These are phyloP conservation scores for Pascua guehoae DNA, from an alignment of 1,284 basidiomycete species.

Conservation along the genomic window DNA sequence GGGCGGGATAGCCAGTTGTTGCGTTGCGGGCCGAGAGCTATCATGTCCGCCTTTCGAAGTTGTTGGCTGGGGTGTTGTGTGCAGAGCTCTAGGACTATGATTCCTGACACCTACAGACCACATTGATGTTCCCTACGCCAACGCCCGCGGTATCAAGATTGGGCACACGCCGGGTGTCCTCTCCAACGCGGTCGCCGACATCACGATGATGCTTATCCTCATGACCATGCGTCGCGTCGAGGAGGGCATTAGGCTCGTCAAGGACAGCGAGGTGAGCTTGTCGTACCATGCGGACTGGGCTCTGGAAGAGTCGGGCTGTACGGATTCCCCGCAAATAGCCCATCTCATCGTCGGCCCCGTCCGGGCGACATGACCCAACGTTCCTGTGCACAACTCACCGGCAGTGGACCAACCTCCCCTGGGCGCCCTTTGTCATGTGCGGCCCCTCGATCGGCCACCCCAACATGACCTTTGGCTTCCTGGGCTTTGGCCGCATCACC, in stretches of 20 bases:
- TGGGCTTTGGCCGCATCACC: constrained; percentile 90
- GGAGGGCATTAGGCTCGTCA: constrained; percentile 62
- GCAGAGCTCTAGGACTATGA: not conserved
- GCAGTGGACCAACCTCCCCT: constrained; percentile 63
- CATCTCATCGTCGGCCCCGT: not conserved
- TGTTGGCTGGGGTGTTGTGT: not conserved
- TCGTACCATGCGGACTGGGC: not conserved
- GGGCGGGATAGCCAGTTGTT: not conserved
- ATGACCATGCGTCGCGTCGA: constrained; percentile 81
- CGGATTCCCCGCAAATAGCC: no score
- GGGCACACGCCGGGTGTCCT: constrained; percentile 91
- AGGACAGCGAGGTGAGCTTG: constrained; percentile 58
- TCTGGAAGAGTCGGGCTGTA: not conserved
- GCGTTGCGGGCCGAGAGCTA: not conserved
- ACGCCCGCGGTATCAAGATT: constrained; percentile 65
- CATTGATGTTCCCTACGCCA: constrained; percentile 63
- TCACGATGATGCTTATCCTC: constrained; percentile 79
- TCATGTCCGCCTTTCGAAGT: not conserved
- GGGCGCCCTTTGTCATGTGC: constrained; percentile 64
- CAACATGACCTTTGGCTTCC: constrained; percentile 69
- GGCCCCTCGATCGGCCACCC: constrained; percentile 53
- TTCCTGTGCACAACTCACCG: not conserved
- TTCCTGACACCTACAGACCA: constrained; percentile 58
- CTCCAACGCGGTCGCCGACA: constrained; percentile 84
- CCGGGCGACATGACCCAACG: not conserved